phyloP scores from a whole-genome alignment of 495 filamentous ascomycete genomes.

The Penicillium turbatum region DNA sequence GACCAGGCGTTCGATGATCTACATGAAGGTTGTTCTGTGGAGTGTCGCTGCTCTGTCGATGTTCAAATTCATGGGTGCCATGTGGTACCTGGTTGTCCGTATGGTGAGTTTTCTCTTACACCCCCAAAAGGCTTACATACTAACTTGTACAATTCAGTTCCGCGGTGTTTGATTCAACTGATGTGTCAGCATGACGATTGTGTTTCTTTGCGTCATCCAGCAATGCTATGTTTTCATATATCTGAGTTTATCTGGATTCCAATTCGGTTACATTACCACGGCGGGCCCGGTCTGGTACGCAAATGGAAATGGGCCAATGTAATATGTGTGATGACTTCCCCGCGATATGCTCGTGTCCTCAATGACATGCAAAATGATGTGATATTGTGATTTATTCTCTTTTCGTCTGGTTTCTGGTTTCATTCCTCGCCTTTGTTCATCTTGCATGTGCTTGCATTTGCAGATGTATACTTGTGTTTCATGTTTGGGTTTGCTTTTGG shows the following conservation, averaged over 20 bases:
- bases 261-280: slow-evolving; percentile 21
- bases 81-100: slow-evolving; percentile 93
- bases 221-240: slow-evolving; percentile 21
- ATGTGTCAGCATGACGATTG: slow-evolving; percentile 12
- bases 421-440: not conserved
- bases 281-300: slow-evolving; percentile 32
- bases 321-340: slow-evolving; percentile 23
- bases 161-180: slow-evolving; percentile 42
- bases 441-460: not conserved
- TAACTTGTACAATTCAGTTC: slow-evolving; percentile 35
- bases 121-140: not conserved
- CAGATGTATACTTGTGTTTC: not conserved
- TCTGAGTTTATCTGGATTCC: slow-evolving; percentile 12
- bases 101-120: slow-evolving; percentile 47
- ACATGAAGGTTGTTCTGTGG: slow-evolving; percentile 90
- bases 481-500: not conserved
- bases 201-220: slow-evolving; percentile 20
- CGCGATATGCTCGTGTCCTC: slow-evolving; percentile 1
- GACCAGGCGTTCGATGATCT: slow-evolving; percentile 61
- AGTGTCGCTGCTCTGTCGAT: slow-evolving; percentile 79
- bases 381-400: slow-evolving; percentile 3
- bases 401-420: not conserved
- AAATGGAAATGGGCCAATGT: slow-evolving; percentile 13
- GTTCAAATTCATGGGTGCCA: slow-evolving; percentile 85
- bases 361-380: slow-evolving; percentile 6